Evolutionary conservation across 345 rosid genomes (phyloP).

Genomic region (Hibiscus trionum): DNA sequence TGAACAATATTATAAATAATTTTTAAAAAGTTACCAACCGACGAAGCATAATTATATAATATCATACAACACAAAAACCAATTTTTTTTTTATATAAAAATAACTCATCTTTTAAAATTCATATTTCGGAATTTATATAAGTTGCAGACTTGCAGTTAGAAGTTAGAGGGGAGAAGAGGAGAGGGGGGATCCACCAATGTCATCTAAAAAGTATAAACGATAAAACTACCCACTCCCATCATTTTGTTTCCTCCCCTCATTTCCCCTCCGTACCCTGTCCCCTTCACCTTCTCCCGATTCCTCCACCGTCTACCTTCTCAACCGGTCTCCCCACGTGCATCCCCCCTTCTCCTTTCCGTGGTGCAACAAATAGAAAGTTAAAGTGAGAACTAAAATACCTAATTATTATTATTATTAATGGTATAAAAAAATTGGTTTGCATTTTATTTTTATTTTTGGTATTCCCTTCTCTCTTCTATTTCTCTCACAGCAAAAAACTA

Average conservation of each 20-base stretch:
- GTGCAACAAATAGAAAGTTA: slow-evolving; percentile 59
- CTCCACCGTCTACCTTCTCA: slow-evolving; percentile 35
- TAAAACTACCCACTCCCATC: slow-evolving; percentile 42
- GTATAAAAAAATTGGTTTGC: slow-evolving; percentile 14
- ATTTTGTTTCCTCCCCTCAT: slow-evolving; percentile 19
- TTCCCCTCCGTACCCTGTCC: slow-evolving; percentile 26
- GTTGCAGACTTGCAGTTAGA: too few species aligned
- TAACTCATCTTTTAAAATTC: too few species aligned
- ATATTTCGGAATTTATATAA: too few species aligned
- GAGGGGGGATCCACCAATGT: slow-evolving; percentile 14
- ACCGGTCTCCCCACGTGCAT: slow-evolving; percentile 18
- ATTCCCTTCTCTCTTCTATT: neutral
- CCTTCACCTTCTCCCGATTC: slow-evolving; percentile 22
- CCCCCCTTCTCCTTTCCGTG: slow-evolving; percentile 19
- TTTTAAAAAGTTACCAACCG: too few species aligned
- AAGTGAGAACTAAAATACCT: slow-evolving; percentile 26
- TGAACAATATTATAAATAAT: too few species aligned
- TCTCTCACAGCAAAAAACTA: slow-evolving; percentile 6
- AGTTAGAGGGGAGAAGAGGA: too few species aligned
- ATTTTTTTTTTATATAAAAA: too few species aligned
- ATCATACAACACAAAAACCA: too few species aligned
- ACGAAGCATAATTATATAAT: too few species aligned
- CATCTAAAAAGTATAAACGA: slow-evolving; percentile 26
- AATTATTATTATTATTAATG: neutral
- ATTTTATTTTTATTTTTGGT: slow-evolving; percentile 12